Evolutionary conservation across 2,329 filamentous ascomycete genomes (phyloP).

Genomic region (Colletotrichum navitas): DNA sequence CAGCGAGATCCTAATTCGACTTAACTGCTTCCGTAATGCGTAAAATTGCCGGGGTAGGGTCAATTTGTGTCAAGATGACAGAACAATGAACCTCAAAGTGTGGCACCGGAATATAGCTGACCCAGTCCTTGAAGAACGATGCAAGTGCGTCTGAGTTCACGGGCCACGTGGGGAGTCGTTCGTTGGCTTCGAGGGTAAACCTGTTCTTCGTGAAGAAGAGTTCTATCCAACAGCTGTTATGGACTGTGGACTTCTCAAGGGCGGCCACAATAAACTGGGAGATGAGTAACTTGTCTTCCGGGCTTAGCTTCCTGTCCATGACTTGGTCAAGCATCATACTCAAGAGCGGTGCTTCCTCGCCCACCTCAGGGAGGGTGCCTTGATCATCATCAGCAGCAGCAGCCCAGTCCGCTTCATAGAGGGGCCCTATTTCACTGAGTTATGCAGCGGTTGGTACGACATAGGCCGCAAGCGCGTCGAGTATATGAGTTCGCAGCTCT

Average conservation of each 20-base stretch:
- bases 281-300: not conserved
- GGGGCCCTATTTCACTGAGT: not conserved
- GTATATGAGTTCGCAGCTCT: not conserved
- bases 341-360: not conserved
- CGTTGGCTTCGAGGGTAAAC: not conserved
- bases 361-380: not conserved
- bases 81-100: not conserved
- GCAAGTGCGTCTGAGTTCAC: not conserved
- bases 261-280: not conserved
- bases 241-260: not conserved
- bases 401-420: not conserved
- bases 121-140: not conserved
- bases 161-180: not conserved
- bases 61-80: not conserved
- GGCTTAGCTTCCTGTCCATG: not conserved
- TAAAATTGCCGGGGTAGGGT: not conserved
- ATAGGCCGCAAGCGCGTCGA: not conserved
- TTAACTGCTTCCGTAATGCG: not conserved
- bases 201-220: not conserved
- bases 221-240: not conserved
- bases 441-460: not conserved
- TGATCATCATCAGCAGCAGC: not conserved
- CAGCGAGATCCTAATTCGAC: not conserved
- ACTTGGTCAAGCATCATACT: not conserved
- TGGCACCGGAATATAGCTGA: not conserved